Conservation (phyloP, 1,284 basidiomycete genomes). For the Sanguinoderma infundibulare region DNA sequence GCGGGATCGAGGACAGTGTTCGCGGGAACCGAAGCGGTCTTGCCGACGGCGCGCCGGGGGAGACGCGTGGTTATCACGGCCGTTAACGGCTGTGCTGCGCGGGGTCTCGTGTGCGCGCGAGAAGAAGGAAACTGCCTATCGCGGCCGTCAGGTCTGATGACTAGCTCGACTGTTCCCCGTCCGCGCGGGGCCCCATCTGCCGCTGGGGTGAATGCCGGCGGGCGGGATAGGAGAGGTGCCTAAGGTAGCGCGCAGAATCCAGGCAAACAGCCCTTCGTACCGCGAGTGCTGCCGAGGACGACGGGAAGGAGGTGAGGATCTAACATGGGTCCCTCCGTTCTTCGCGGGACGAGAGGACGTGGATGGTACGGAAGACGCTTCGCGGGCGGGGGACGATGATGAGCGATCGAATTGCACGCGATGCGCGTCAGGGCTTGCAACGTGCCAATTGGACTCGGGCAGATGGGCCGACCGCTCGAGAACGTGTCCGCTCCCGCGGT, state of each 20-base stretch:
- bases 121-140: conserved; percentile 16
- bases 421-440: conserved; percentile 6
- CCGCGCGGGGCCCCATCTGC: neutral
- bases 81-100: conserved; percentile 7
- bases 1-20: conserved; percentile 3
- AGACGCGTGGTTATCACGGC: conserved; percentile 14
- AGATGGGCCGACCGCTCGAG: conserved; percentile 1
- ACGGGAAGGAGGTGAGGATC: neutral
- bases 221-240: neutral
- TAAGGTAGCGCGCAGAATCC: too few relatives aligned
- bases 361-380: too few relatives aligned
- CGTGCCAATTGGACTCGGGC: conserved; percentile 4
- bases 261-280: too few relatives aligned
- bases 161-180: neutral
- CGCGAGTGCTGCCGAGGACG: neutral
- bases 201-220: neutral
- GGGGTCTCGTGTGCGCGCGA: conserved; percentile 13
- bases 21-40: conserved; percentile 20
- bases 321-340: neutral
- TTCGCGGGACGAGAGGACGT: conserved; percentile 7
- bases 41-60: neutral
- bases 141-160: conserved; percentile 17
- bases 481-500: neutral
- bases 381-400: neutral
- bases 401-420: conserved; percentile 1